Evolutionary conservation across 441 rosid genomes (phyloP), one percentile per base, ranked within the genome.

Genomic region (Rhodomyrtus psidioides): DNA sequence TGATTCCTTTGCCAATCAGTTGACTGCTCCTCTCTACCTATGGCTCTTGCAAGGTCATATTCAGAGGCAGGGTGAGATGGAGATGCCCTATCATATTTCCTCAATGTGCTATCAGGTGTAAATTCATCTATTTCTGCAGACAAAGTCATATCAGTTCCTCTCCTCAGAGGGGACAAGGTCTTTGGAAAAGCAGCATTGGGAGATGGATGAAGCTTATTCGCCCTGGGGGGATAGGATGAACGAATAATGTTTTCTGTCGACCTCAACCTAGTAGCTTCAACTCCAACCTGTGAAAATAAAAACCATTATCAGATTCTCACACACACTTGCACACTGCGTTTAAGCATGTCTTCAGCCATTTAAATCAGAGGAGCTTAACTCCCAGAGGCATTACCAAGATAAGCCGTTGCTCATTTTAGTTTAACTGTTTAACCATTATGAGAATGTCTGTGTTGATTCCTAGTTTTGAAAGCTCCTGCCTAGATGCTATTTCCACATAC

Each of bases 41-140:
- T 85, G 42, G 88, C 57, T 89, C 94, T 90, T 76, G 93, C 90
- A 82, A 85, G 87, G 90, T 93, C 94, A 92, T 91, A 90, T 85
- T 93, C 96, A 85, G 89, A 88, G 55, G 85, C 90, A 83, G 93
- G 87, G 89, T 87, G 92, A 88, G 98, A 91, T 88, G 98, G 92
- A 86, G 95, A 92, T 84, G 90, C 87, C 86, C 92, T 94, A 85
- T 95, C 96, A 84, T 93, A 90, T 89, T 94, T 94, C 93, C 89
- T 93, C 44, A 95, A 93, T 86, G 97, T 91, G 88, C 88, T 91
- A 54, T 91, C 95, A 81, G 88, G 81, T 74, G 88, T 85, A 83
- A 89, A 92, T 76, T 91, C 96, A 90, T 93, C 93, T 86, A 85
- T 85, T 83, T 90, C 94, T 70, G 93, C 83, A 86, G 88, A 83